These are phyloP conservation scores for Ceratocystis albifundus DNA, from an alignment of 2,329 filamentous ascomycete genomes.

Conservation along the genomic window DNA sequence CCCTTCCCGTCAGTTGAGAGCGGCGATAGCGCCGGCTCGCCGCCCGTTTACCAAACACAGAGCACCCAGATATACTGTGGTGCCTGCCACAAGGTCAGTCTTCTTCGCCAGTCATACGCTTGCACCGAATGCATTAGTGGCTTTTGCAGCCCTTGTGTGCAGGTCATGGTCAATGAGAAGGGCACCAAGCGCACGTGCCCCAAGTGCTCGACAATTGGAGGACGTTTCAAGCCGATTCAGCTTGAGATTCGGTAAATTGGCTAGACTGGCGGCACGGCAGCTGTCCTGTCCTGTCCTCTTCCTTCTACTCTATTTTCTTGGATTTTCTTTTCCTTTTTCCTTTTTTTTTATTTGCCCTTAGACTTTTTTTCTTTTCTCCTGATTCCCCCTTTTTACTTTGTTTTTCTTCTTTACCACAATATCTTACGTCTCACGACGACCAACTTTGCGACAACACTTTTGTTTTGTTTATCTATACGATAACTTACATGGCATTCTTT, in stretches of 20 bases:
- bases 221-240: slow-evolving; percentile 74
- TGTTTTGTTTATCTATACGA: not conserved
- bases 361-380: slow-evolving; percentile 18
- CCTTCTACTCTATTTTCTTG: not conserved
- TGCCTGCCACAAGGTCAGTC: slow-evolving; percentile 65
- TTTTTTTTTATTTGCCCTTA: slow-evolving; percentile 22
- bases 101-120: slow-evolving; percentile 74
- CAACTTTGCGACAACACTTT: not conserved
- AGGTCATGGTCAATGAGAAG: slow-evolving; percentile 64
- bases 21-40: slow-evolving; percentile 59
- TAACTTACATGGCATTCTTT: not conserved
- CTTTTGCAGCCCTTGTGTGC: slow-evolving; percentile 77
- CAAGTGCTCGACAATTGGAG: slow-evolving; percentile 65
- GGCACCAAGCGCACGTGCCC: slow-evolving; percentile 67
- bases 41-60: slow-evolving; percentile 60
- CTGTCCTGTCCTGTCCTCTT: not conserved
- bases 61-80: slow-evolving; percentile 86
- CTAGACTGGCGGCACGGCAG: no score
- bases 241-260: slow-evolving; percentile 58
- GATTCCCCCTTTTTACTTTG: slow-evolving; percentile 18
- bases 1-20: slow-evolving; percentile 86
- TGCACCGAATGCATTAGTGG: slow-evolving; percentile 96
- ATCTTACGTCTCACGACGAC: slow-evolving; percentile 20
- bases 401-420: slow-evolving; percentile 8
- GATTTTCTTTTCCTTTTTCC: slow-evolving; percentile 21